phyloP scores from a whole-genome alignment of 139 green algal species.

The Chlamydomonas asymmetrica region DNA sequence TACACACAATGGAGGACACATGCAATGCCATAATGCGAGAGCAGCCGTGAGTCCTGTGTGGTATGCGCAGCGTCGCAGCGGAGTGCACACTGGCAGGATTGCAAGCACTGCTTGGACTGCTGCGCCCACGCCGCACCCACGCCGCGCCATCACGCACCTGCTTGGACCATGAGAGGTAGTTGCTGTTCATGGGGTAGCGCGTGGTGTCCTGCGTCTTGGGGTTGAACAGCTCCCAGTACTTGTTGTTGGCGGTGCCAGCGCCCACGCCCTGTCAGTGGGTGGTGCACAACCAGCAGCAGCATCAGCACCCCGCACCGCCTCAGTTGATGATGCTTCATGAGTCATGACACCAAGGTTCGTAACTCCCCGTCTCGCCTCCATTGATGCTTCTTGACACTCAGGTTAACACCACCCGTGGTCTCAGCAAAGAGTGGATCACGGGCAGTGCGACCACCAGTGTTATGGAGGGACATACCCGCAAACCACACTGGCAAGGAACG shows the following conservation, averaged over 20 bases:
- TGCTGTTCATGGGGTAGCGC: background rate
- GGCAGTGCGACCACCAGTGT: no score
- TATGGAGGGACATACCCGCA: no score
- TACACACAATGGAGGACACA: background rate
- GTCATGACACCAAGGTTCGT: no score
- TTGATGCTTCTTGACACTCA: no score
- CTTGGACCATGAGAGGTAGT: slow-evolving; percentile 14
- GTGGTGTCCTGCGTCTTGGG: background rate
- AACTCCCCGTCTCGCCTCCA: no score
- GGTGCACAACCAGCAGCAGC: no score
- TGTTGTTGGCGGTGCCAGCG: slow-evolving; percentile 34
- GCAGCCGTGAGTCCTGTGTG: background rate
- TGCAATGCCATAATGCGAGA: background rate
- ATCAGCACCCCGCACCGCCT: no score
- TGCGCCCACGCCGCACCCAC: background rate
- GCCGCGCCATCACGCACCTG: slow-evolving; percentile 8
- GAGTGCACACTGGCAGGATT: background rate
- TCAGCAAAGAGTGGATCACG: no score
- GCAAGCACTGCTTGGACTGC: background rate
- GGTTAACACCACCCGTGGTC: no score
- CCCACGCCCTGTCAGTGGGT: slow-evolving; percentile 30
- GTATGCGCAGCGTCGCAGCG: no score
- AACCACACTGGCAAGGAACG: no score
- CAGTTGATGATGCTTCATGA: no score
- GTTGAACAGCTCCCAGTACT: slow-evolving; percentile 41